Conservation (phyloP, 306 rosid genomes). For the Corylus avellana region DNA sequence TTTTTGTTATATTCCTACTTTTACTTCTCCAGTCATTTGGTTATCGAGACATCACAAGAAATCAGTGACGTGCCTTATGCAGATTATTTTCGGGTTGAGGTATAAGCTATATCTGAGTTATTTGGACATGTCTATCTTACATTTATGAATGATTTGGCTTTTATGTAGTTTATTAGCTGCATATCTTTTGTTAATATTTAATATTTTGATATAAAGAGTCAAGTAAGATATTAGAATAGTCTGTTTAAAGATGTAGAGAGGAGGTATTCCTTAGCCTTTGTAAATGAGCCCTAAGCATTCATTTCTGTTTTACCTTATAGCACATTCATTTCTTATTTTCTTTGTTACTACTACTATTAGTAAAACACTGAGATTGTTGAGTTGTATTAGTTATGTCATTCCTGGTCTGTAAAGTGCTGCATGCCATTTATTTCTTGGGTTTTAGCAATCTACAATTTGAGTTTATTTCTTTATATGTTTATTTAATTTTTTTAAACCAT, state of each 20-base stretch:
- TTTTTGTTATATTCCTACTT: slow-evolving; percentile 35
- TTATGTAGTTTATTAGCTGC: slow-evolving; percentile 13
- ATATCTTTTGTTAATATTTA: background rate
- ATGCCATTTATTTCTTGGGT: background rate
- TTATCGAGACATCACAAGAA: slow-evolving; percentile 88
- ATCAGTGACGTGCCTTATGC: slow-evolving; percentile 83
- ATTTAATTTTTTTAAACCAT: background rate
- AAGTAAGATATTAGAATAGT: background rate
- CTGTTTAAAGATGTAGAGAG: background rate
- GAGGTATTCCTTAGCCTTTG: background rate
- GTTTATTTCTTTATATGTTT: background rate
- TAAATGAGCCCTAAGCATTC: background rate
- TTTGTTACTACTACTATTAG: background rate
- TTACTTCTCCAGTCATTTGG: slow-evolving; percentile 72
- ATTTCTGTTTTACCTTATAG: background rate
- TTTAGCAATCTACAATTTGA: background rate
- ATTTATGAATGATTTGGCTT: slow-evolving; percentile 16
- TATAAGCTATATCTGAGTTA: slow-evolving; percentile 31
- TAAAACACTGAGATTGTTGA: background rate
- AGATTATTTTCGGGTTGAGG: slow-evolving; percentile 95
- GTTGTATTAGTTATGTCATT: background rate
- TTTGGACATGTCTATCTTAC: slow-evolving; percentile 10
- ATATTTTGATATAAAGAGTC: background rate
- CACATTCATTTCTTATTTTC: background rate
- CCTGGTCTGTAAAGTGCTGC: background rate